phyloP scores from a whole-genome alignment of 2,329 filamentous ascomycete species.

The Calonectria pseudoreteaudii region DNA sequence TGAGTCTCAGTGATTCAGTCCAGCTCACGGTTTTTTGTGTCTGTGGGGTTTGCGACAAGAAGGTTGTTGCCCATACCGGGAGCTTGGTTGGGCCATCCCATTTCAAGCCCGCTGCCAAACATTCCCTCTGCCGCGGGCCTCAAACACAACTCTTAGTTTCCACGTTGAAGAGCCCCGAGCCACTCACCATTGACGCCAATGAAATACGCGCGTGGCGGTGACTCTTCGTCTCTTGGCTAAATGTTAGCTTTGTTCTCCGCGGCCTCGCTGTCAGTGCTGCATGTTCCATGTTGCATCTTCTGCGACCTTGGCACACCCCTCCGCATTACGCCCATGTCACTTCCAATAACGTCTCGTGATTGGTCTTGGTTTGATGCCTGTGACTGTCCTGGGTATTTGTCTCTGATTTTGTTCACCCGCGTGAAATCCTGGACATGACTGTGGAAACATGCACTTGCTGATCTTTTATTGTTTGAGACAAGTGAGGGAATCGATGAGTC shows the following conservation, averaged over 20 bases:
- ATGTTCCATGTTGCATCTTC: conserved; percentile 16
- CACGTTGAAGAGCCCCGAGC: not conserved
- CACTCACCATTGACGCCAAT: not conserved
- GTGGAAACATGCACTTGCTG: not conserved
- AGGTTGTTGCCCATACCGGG: not conserved
- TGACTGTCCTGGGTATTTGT: not conserved
- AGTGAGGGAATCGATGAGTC: not conserved
- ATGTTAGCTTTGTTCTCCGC: not conserved
- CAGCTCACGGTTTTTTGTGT: not conserved
- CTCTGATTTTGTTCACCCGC: not conserved
- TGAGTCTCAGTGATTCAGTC: not conserved
- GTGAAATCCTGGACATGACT: not conserved
- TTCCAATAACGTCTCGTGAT: not conserved
- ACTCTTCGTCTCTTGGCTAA: not conserved
- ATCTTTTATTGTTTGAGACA: not conserved
- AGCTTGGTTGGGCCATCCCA: not conserved
- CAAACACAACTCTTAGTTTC: conserved; percentile 4
- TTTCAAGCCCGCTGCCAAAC: not conserved
- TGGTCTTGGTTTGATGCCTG: not conserved
- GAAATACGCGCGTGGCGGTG: conserved; percentile 4
- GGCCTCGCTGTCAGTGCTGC: not conserved
- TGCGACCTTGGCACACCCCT: conserved; percentile 11
- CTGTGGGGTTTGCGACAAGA: not conserved
- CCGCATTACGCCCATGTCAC: not conserved
- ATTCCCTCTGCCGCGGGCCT: not conserved